These are phyloP conservation scores for Pythium coloratum DNA, from an alignment of 352 stramenopile species.

Conservation along the genomic window DNA sequence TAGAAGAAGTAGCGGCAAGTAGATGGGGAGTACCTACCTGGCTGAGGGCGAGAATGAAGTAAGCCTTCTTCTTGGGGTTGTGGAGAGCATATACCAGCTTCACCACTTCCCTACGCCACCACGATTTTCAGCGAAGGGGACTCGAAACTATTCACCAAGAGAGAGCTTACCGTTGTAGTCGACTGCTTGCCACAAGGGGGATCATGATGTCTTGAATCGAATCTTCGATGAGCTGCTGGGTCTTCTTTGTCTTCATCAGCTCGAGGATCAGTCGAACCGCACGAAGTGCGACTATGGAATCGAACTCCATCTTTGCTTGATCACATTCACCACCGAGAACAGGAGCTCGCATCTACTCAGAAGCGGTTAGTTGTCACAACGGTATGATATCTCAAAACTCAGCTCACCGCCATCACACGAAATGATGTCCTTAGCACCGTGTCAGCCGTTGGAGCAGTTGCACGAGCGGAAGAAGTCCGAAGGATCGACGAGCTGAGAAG, in stretches of 20 bases:
- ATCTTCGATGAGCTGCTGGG: background rate
- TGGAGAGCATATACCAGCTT: constrained; percentile 19
- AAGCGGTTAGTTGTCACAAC: background rate
- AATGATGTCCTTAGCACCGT: background rate
- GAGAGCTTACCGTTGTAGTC: constrained; percentile 15
- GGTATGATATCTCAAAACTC: no score
- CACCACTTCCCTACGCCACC: constrained; percentile 11
- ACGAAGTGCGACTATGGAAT: constrained; percentile 14
- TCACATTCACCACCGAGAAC: background rate
- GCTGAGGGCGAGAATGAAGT: constrained; percentile 18
- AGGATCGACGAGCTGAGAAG: constrained; percentile 1
- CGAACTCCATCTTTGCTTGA: background rate
- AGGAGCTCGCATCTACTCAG: background rate
- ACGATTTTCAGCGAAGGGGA: background rate
- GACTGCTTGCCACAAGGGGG: background rate
- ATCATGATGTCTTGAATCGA: background rate
- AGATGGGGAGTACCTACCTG: constrained; percentile 12
- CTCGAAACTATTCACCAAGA: background rate
- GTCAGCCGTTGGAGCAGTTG: background rate
- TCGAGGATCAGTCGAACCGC: constrained; percentile 12
- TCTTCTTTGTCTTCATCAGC: background rate
- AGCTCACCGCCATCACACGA: background rate
- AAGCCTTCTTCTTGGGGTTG: constrained; percentile 23
- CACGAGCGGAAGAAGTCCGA: background rate
- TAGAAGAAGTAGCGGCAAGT: background rate